These are phyloP conservation scores for Serendipita sp. DNA, from an alignment of 768 basidiomycete species.

Conservation along the genomic window DNA sequence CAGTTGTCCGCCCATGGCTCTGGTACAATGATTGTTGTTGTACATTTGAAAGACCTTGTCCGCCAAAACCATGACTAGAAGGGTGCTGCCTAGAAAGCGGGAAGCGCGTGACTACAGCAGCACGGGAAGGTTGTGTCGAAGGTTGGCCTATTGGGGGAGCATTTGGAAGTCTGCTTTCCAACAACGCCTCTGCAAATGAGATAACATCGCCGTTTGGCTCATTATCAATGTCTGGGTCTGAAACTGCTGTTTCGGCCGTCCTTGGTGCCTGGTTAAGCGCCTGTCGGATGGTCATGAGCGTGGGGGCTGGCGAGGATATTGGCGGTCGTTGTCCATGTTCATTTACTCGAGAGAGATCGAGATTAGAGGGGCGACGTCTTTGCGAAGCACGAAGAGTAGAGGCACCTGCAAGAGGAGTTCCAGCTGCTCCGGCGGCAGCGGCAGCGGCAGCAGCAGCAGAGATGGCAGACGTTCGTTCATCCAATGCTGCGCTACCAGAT, in stretches of 20 bases:
- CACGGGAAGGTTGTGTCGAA: conserved; percentile 31
- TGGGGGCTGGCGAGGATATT: conserved; percentile 43
- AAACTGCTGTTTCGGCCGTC: conserved; percentile 9
- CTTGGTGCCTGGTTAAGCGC: conserved; percentile 37
- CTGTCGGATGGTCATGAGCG: conserved; percentile 48
- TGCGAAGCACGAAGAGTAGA: conserved; percentile 16
- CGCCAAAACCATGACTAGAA: conserved; percentile 1
- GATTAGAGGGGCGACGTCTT: conserved; percentile 46
- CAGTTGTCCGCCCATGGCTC: not conserved
- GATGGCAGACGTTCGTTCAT: conserved; percentile 61
- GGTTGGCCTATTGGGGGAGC: conserved; percentile 44
- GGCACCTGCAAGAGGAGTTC: not conserved
- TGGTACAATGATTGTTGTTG: not conserved
- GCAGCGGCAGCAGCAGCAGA: conserved; percentile 20
- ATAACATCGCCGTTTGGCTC: conserved; percentile 35
- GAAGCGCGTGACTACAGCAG: conserved; percentile 3
- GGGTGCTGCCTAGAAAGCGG: not conserved
- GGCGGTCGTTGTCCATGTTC: conserved; percentile 20
- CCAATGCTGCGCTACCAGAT: conserved; percentile 64
- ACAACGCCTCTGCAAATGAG: conserved; percentile 51
- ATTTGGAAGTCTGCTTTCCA: conserved; percentile 65
- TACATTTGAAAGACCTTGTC: not conserved
- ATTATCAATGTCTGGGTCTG: conserved; percentile 13
- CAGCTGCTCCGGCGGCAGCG: conserved; percentile 5
- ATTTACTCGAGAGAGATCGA: conserved; percentile 37